These are phyloP conservation scores for Echeveria elegans DNA, from an alignment of 164 flowering plant genomes.

Conservation along the genomic window DNA sequence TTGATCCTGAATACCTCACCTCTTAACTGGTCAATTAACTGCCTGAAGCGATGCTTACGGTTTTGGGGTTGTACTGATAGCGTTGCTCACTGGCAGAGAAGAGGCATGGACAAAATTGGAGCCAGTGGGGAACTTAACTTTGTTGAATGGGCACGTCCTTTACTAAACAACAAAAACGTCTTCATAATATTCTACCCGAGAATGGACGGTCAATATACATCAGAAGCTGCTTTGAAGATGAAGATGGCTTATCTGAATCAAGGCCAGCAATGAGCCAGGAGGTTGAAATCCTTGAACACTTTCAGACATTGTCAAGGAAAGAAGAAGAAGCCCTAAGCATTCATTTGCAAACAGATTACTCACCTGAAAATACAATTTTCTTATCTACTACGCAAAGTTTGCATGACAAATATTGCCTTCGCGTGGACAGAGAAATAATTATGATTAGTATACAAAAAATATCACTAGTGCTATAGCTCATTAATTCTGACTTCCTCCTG, in stretches of 20 bases:
- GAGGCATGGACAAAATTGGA: conserved; percentile 80
- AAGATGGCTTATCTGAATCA: conserved; percentile 67
- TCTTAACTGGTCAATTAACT: no score
- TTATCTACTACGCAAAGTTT: no score
- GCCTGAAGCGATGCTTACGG: no score
- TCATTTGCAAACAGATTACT: no score
- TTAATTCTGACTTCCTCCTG: conserved; percentile 56
- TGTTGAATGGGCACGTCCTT: conserved; percentile 93
- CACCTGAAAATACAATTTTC: no score
- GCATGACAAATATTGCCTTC: no score
- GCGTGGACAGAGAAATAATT: not conserved
- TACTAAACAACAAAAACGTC: conserved; percentile 65
- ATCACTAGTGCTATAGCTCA: conserved; percentile 37
- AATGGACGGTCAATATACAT: conserved; percentile 76
- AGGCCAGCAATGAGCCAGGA: no score
- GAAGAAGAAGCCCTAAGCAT: no score
- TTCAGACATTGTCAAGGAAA: conserved; percentile 18
- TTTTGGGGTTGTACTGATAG: conserved; percentile 88
- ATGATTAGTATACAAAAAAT: not conserved
- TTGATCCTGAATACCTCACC: no score
- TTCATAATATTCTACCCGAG: conserved; percentile 70
- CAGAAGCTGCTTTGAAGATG: conserved; percentile 48
- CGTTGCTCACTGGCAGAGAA: conserved; percentile 83
- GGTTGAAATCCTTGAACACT: no score
- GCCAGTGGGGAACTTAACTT: conserved; percentile 83